These are phyloP conservation scores for Acanthamoeba lenticulata DNA, from an alignment of 208 protist genomes.

Conservation along the genomic window DNA sequence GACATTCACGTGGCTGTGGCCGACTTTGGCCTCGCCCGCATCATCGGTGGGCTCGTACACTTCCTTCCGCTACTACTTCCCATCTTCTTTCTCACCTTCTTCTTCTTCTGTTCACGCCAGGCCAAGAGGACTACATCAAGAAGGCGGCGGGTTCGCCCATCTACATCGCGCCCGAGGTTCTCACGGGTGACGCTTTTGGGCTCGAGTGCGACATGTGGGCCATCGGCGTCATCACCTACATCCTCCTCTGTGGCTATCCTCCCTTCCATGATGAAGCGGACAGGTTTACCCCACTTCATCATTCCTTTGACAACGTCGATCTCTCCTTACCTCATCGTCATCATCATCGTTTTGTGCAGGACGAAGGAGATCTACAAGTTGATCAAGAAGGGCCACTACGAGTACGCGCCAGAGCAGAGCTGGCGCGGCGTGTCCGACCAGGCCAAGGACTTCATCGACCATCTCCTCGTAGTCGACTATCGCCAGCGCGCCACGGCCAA, in stretches of 20 bases:
- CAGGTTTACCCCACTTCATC: constrained; percentile 66
- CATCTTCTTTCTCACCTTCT: constrained; percentile 17
- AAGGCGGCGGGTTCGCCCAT: background rate
- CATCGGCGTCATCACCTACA: constrained; percentile 85
- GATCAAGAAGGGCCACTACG: constrained; percentile 21
- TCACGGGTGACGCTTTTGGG: constrained; percentile 76
- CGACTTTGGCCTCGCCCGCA: constrained; percentile 83
- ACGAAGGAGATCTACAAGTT: constrained; percentile 54
- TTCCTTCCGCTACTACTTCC: constrained; percentile 79
- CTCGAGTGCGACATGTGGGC: constrained; percentile 79
- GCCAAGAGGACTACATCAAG: background rate
- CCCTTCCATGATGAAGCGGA: constrained; percentile 78
- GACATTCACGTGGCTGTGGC: constrained; percentile 79
- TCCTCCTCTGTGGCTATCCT: constrained; percentile 81
- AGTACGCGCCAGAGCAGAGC: background rate
- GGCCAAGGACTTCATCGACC: constrained; percentile 81
- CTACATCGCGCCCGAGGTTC: constrained; percentile 78
- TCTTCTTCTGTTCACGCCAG: background rate
- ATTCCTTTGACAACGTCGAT: background rate
- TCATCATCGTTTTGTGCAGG: constrained; percentile 73
- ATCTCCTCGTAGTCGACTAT: constrained; percentile 81
- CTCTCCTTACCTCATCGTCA: constrained; percentile 65
- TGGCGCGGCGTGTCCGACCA: background rate
- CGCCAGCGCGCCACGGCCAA: constrained; percentile 77
- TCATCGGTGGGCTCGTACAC: constrained; percentile 65